A percentile compares a stretch with the other conserved stretches of the same genome.
Evolutionary conservation across 371 early-diverging fungal species (phyloP).

Genomic region (Saksenaea oblongispora): DNA sequence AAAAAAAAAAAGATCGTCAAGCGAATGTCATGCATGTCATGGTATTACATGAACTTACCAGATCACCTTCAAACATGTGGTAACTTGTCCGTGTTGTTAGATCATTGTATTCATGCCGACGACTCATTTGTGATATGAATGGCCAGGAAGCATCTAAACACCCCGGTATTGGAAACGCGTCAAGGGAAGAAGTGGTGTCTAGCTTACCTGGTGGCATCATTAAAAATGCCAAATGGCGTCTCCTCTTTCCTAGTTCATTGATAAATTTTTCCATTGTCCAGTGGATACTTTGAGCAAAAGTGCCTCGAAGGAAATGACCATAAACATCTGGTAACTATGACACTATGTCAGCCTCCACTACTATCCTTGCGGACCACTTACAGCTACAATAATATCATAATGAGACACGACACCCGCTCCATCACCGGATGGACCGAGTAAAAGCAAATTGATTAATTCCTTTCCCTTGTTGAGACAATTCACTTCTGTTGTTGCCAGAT

Average conservation of each 20-base stretch:
- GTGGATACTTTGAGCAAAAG: conserved; percentile 59
- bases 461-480: conserved; percentile 51
- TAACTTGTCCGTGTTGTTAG: conserved; percentile 61
- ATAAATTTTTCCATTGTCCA: conserved; percentile 70
- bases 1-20: not conserved
- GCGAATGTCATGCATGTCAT: not conserved
- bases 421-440: conserved; percentile 46
- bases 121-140: conserved; percentile 74
- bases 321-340: conserved; percentile 51
- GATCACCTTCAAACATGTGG: conserved; percentile 60
- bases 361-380: conserved; percentile 12
- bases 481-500: conserved; percentile 34
- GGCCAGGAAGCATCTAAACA: conserved; percentile 75
- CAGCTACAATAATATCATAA: conserved; percentile 54
- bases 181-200: not conserved
- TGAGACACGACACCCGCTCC: conserved; percentile 53
- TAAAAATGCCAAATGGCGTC: conserved; percentile 55
- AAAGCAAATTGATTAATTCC: conserved; percentile 44
- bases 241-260: conserved; percentile 58
- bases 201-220: conserved; percentile 63
- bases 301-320: conserved; percentile 48
- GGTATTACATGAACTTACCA: conserved; percentile 22
- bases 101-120: conserved; percentile 74
- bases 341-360: not conserved
- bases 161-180: not conserved